Conservation (phyloP, 441 rosid genomes). For the Flueggea neowawraea region DNA sequence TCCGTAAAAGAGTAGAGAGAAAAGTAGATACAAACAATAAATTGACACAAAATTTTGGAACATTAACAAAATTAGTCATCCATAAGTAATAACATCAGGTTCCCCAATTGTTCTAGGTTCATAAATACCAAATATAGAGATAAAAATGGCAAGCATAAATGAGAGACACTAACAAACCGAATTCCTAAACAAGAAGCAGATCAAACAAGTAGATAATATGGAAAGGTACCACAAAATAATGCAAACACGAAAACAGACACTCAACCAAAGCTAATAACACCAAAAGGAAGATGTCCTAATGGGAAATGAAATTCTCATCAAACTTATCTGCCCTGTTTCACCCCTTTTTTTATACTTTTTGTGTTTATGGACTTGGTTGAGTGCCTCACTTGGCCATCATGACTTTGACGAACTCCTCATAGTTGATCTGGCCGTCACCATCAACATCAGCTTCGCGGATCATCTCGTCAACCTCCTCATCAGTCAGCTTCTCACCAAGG, state of each 20-base stretch:
- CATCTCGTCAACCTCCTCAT: constrained; percentile 50
- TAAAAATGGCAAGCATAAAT: constrained; percentile 11
- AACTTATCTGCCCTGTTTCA: constrained; percentile 22
- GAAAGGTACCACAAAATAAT: constrained; percentile 11
- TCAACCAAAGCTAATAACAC: constrained; percentile 21
- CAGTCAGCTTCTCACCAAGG: constrained; percentile 51
- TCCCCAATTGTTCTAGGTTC: constrained; percentile 27
- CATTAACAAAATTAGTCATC: constrained; percentile 23
- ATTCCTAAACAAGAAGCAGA: constrained; percentile 15
- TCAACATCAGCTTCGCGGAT: constrained; percentile 46
- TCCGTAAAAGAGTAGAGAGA: too few relatives aligned
- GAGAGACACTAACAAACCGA: constrained; percentile 18
- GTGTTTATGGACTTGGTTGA: constrained; percentile 16
- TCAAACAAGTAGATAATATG: constrained; percentile 19
- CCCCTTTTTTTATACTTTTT: constrained; percentile 8
- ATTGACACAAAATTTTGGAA: not conserved
- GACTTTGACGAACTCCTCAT: constrained; percentile 46
- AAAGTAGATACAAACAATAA: not conserved
- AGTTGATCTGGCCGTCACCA: constrained; percentile 48
- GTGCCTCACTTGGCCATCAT: constrained; percentile 48
- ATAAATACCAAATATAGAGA: not conserved
- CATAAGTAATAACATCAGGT: constrained; percentile 17
- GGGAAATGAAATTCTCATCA: constrained; percentile 20
- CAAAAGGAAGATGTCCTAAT: constrained; percentile 13
- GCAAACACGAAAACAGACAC: constrained; percentile 13